phyloP scores from a whole-genome alignment of 1,139 yeast genomes.

The Geotrichum macrosporum region DNA sequence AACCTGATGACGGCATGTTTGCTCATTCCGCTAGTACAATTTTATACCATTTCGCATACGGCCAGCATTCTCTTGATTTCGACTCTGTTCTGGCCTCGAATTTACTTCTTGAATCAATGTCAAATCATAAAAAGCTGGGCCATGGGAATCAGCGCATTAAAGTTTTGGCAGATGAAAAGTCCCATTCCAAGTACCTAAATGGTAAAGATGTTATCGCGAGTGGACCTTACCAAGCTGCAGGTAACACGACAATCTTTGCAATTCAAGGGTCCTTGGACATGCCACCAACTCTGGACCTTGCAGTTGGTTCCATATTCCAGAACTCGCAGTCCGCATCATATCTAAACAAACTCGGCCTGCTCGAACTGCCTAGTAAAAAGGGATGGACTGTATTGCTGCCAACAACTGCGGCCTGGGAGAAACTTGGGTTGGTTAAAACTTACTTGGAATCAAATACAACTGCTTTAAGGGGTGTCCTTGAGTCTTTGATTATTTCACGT shows the following conservation, averaged over 20 bases:
- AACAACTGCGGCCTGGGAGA: slow-evolving; percentile 70
- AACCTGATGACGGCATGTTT: slow-evolving; percentile 27
- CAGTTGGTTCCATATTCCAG: slow-evolving; percentile 52
- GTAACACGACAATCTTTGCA: slow-evolving; percentile 59
- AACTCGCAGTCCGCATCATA: slow-evolving; percentile 52
- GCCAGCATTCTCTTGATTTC: slow-evolving; percentile 40
- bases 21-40: slow-evolving; percentile 38
- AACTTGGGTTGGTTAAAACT: slow-evolving; percentile 56
- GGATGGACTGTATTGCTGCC: slow-evolving; percentile 83
- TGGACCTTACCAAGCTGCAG: slow-evolving; percentile 46
- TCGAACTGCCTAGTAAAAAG: slow-evolving; percentile 44
- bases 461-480: slow-evolving; percentile 50
- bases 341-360: slow-evolving; percentile 47
- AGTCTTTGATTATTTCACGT: slow-evolving; percentile 57
- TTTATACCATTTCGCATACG: slow-evolving; percentile 66
- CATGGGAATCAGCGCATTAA: slow-evolving; percentile 48
- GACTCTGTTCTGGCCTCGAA: slow-evolving; percentile 39
- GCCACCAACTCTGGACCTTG: slow-evolving; percentile 51
- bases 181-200: slow-evolving; percentile 44
- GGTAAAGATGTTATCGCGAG: slow-evolving; percentile 46
- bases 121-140: slow-evolving; percentile 36
- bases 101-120: slow-evolving; percentile 13
- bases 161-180: slow-evolving; percentile 31
- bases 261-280: slow-evolving; percentile 55
- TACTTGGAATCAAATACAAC: slow-evolving; percentile 54